phyloP scores from a whole-genome alignment of 805 yeast species.

The Candida ascalaphidarum region DNA sequence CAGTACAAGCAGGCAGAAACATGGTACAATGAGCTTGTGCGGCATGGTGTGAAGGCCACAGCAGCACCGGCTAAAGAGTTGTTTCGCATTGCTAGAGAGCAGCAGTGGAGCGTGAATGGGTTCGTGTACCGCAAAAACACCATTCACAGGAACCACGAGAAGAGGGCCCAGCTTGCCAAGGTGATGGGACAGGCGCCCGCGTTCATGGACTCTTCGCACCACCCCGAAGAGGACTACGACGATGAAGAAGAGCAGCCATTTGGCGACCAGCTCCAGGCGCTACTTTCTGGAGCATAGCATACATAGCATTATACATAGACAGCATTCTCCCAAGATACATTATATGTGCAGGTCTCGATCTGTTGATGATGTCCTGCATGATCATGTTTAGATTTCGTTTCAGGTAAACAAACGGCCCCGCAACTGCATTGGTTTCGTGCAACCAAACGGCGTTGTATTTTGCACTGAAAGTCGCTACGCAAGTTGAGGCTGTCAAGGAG shows the following conservation, averaged over 20 bases:
- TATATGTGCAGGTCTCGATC: too few relatives aligned
- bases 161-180: conserved; percentile 8
- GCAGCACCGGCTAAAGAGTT: conserved; percentile 18
- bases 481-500: too few relatives aligned
- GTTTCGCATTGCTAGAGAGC: conserved; percentile 23
- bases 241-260: not conserved
- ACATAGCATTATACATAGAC: too few relatives aligned
- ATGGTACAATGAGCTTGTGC: conserved; percentile 29
- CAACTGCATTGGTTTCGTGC: too few relatives aligned
- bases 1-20: conserved; percentile 22
- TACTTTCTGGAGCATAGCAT: too few relatives aligned
- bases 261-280: not conserved
- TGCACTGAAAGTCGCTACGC: too few relatives aligned
- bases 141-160: conserved; percentile 14
- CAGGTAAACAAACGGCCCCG: too few relatives aligned
- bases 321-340: too few relatives aligned
- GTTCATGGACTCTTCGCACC: conserved; percentile 2
- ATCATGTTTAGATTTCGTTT: too few relatives aligned
- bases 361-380: too few relatives aligned
- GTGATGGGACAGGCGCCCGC: conserved; percentile 6
- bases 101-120: conserved; percentile 28
- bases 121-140: conserved; percentile 17
- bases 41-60: conserved; percentile 21
- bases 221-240: not conserved
- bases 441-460: too few relatives aligned